A percentile compares a stretch with the other conserved stretches of the same genome.
These are phyloP conservation scores for Ogataea methylovora DNA, from an alignment of 805 yeast species.

Conservation along the genomic window DNA sequence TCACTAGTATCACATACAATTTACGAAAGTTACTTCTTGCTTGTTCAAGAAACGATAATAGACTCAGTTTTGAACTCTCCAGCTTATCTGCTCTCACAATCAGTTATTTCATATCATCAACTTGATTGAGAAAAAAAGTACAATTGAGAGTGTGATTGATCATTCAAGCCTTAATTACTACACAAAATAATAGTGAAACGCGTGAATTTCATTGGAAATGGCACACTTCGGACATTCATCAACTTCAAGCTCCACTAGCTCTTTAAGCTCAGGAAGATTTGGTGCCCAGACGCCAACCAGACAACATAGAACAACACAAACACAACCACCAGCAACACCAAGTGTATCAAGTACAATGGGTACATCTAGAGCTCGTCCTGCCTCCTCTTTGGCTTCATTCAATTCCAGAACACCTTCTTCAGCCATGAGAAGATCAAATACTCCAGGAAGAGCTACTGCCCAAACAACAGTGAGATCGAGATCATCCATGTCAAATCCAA, in stretches of 20 bases:
- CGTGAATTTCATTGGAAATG: no score
- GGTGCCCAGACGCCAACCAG: constrained; percentile 12
- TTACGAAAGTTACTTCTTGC: no score
- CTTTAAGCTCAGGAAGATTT: constrained; percentile 2
- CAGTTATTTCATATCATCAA: no score
- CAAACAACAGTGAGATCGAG: constrained; percentile 11
- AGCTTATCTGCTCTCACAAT: no score
- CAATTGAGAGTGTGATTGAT: no score
- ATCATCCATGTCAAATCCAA: constrained; percentile 13
- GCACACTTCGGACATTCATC: constrained; percentile 1
- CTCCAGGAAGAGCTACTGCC: constrained; percentile 7
- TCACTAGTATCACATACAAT: no score
- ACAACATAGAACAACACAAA: constrained; percentile 1
- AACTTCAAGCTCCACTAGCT: neutral
- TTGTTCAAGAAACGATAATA: no score
- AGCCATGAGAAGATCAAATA: constrained; percentile 10
- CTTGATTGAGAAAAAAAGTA: no score
- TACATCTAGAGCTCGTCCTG: constrained; percentile 6
- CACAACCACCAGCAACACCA: neutral
- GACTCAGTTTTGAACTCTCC: no score
- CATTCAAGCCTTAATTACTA: no score
- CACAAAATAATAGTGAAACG: no score
- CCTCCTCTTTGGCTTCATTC: constrained; percentile 9
- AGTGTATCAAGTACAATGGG: constrained; percentile 5
- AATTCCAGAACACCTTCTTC: constrained; percentile 9